Percentiles rank a stretch among this genome's conserved stretches.
Conservation (phyloP, 768 basidiomycete genomes). For the Suillus americanus region DNA sequence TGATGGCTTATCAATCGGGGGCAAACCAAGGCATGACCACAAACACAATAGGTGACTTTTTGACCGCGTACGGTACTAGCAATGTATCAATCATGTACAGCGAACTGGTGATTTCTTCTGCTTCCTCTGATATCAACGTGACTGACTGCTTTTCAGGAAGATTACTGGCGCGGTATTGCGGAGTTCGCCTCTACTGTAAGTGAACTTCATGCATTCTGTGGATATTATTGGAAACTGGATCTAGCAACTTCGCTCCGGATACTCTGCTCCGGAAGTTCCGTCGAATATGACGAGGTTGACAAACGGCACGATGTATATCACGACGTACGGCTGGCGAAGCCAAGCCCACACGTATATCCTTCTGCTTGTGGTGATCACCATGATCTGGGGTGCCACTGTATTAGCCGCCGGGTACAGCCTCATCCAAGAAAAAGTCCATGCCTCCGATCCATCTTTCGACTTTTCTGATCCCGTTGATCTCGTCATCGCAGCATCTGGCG, state of each 20-base stretch:
- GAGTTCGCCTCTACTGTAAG: constrained; percentile 11
- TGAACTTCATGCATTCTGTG: background rate
- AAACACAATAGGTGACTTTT: constrained; percentile 7
- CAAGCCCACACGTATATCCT: constrained; percentile 1
- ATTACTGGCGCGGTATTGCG: constrained; percentile 11
- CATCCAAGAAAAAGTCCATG: background rate
- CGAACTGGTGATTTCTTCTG: background rate
- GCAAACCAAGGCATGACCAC: background rate
- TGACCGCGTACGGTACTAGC: constrained; percentile 1
- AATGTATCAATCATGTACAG: background rate
- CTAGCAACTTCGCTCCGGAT: constrained; percentile 11
- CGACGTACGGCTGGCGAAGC: constrained; percentile 7
- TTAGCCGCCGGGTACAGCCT: constrained; percentile 5
- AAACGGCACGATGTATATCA: constrained; percentile 7
- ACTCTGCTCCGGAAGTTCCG: constrained; percentile 2
- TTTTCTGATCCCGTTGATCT: constrained; percentile 7
- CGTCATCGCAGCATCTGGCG: constrained; percentile 1
- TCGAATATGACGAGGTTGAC: constrained; percentile 1
- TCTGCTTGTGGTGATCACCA: constrained; percentile 1
- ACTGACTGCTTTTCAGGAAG: constrained; percentile 5
- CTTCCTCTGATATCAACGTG: background rate
- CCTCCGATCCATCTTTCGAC: constrained; percentile 6
- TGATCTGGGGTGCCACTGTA: background rate
- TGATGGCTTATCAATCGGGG: constrained; percentile 1
- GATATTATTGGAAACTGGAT: background rate